These are phyloP conservation scores for Cornus kousa DNA, from an alignment of 148 eudicot genomes.

Conservation along the genomic window DNA sequence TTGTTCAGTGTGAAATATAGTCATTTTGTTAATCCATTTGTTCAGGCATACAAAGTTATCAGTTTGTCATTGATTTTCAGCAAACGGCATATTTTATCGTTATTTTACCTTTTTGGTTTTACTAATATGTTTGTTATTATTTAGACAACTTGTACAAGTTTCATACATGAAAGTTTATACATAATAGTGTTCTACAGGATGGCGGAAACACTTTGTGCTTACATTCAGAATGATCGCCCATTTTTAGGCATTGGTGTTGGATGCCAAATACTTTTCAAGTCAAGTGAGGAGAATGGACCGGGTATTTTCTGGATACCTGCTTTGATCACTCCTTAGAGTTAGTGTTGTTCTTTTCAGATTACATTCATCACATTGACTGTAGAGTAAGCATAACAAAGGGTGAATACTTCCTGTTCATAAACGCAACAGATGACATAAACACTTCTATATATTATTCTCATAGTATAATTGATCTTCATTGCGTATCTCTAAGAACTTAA, in stretches of 20 bases:
- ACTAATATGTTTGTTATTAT: neutral
- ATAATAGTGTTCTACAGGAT: slow-evolving; percentile 44
- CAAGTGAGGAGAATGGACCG: slow-evolving; percentile 89
- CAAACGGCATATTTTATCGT: neutral
- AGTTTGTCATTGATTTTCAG: neutral
- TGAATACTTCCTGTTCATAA: neutral
- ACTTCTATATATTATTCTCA: neutral
- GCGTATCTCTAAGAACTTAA: neutral
- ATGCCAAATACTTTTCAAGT: slow-evolving; percentile 88
- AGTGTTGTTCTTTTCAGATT: neutral
- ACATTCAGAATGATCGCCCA: slow-evolving; percentile 92
- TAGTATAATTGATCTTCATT: neutral
- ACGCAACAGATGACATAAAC: neutral
- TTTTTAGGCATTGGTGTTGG: slow-evolving; percentile 98
- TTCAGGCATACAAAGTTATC: neutral
- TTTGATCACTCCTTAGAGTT: neutral
- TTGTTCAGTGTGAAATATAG: no score
- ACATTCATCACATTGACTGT: neutral
- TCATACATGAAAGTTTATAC: neutral
- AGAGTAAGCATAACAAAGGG: neutral
- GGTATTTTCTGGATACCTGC: slow-evolving; percentile 34
- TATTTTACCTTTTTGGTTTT: neutral
- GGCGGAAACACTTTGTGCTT: slow-evolving; percentile 80
- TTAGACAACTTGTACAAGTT: neutral
- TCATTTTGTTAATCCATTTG: neutral